Evolutionary conservation across 768 basidiomycete genomes (phyloP).

Genomic region (Psilocybe azurescens): DNA sequence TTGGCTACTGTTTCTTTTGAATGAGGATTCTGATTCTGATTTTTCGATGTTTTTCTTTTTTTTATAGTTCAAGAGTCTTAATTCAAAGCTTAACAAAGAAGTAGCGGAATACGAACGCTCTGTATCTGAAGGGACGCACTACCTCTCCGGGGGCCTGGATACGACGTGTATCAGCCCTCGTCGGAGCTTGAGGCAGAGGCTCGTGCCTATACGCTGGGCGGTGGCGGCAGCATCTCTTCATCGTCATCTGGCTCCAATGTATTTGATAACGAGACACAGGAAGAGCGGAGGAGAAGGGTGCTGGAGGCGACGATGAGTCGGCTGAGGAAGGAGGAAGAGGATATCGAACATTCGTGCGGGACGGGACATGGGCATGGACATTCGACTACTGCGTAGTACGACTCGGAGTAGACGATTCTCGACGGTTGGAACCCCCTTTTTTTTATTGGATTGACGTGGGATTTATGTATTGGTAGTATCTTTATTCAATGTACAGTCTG

Average conservation of each 20-base stretch:
- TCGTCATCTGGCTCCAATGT: not conserved
- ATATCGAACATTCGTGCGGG: slow-evolving; percentile 75
- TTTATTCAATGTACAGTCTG: too few species aligned
- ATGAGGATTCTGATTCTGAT: not conserved
- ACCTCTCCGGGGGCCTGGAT: slow-evolving; percentile 41
- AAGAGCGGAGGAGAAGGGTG: slow-evolving; percentile 60
- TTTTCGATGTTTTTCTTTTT: not conserved
- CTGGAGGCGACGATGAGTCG: slow-evolving; percentile 68
- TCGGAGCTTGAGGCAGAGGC: slow-evolving; percentile 64
- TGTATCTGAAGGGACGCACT: slow-evolving; percentile 56
- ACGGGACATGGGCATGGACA: slow-evolving; percentile 34
- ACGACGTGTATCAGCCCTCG: slow-evolving; percentile 56
- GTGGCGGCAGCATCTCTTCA: slow-evolving; percentile 10
- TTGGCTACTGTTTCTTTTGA: not conserved
- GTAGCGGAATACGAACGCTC: slow-evolving; percentile 71
- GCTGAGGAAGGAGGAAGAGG: slow-evolving; percentile 68
- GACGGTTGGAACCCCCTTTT: too few species aligned
- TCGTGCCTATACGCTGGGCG: slow-evolving; percentile 60
- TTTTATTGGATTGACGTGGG: too few species aligned
- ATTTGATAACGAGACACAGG: slow-evolving; percentile 46
- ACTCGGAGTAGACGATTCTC: too few species aligned
- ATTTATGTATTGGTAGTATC: too few species aligned
- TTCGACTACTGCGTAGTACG: too few species aligned
- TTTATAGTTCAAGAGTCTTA: slow-evolving; percentile 73
- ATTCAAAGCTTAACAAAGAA: slow-evolving; percentile 76